Evolutionary conservation across 306 rosid genomes (phyloP), one percentile per base, ranked within the genome.

Genomic region (Psophocarpus tetragonolobus): DNA sequence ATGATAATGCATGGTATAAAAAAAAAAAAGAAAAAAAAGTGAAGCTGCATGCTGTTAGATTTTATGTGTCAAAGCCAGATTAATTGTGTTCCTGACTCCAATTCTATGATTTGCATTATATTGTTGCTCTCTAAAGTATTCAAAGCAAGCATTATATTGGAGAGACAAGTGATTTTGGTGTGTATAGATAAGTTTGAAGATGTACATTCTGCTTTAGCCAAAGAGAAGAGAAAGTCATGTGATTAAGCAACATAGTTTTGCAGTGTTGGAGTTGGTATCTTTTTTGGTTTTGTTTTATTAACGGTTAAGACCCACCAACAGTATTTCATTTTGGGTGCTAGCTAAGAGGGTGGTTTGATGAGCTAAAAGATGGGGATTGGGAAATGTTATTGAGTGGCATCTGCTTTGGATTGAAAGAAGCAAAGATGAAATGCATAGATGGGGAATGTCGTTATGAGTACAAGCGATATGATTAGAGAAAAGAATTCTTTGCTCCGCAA

Each of bases 401-500:
- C 75, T 51, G 48, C 77, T 81, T 80, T 80, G 73, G 82, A 71
- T 80, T 47, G 85, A 83, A 80, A 69, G 54, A 85, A 80, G 70
- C 84, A 63, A 78, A 71, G 70, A 57, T 80, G 58, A 80, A 77
- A 77, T 77, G 56, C 79, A 64, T 39, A 76, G 79, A 86, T 83
- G 87, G 84, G 83, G 56, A 79, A 48, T 87, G 87, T 83, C 81
- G 85, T 80, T 70, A 78, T 78, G 84, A 76, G 85, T 81, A 74
- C 86, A 80, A 71, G 35, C 73, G 79, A 26, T 3, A 87, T 89
- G 84, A 87, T 85, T 83, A 83, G 12, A 74, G 78, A 81, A 85
- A 83, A 76, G 83, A 89, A 82, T 83, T 83, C 71, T 85, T 87
- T 73, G 81, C 81, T 74, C 56, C 65, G 58, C 85, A 87, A 83